Evolutionary conservation across 129 eudicot genomes (phyloP), one percentile per base, ranked within the genome.

Genomic region (Solidago caesia): DNA sequence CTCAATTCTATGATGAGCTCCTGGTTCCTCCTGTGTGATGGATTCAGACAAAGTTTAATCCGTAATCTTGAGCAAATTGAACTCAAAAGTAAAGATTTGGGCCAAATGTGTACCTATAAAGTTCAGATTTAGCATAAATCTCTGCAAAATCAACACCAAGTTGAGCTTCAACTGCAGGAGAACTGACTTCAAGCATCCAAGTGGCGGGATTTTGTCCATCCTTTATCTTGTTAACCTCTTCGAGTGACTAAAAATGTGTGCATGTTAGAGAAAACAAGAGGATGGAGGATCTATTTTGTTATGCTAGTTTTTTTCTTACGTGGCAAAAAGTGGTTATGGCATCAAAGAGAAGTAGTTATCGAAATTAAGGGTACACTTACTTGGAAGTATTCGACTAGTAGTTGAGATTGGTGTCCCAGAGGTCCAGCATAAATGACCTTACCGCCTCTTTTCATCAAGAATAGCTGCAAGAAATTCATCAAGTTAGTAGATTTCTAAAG

Each of bases 381-480:
- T 82, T 89, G 81, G 69, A 89, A 92, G 72, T 89, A 89, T 78
- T 89, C 83, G 5, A 92, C 75, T 43, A 89, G 81, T 4, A 56
- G 67, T 60, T 58, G 77, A 67, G 97, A 92, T 56, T 83, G 91
- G 68, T 68, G 85, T 14, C 97, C 91, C 4, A 92, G 88, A 82
- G 93, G 87, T 48, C 96, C 96, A 4, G 84, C 86, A 62, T 89
- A 92, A 29, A 92, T 86, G 42, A 87, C 86, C 72, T 87, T 87
- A 41, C 97, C 97, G 59, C 93, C 97, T 84, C 89, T 80, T 82
- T 87, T 89, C 96, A 92, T 87, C 86, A 92, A 78, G 55, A 92
- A 72, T 9, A 89, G 79, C 97, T 89, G 64, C 64, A 67, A 42
- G n/a, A 5, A 42, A n/a, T 6, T 52, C 27, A 62, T 14, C 42